These are phyloP conservation scores for Mycosarcoma maydis DNA, from an alignment of 1,284 basidiomycete genomes.

Conservation along the genomic window DNA sequence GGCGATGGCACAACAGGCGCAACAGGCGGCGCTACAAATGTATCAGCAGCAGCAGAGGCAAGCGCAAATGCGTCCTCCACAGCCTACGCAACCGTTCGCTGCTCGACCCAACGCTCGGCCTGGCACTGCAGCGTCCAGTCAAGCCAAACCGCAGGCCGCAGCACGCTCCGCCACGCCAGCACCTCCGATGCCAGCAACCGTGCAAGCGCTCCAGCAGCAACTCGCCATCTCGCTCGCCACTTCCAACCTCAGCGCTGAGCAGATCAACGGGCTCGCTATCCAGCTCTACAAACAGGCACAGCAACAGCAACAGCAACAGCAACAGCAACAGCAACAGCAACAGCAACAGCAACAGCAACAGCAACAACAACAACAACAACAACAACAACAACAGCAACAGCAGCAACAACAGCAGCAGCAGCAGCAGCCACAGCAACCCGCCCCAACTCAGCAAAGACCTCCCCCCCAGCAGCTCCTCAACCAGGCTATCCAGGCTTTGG, in stretches of 20 bases:
- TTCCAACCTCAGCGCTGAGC: slow-evolving; percentile 52
- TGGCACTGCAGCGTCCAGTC: too few relatives aligned
- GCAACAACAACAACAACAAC: too few relatives aligned
- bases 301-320: too few relatives aligned
- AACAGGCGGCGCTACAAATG: slow-evolving; percentile 31
- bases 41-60: slow-evolving; percentile 48
- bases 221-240: slow-evolving; percentile 53
- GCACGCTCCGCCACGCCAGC: too few relatives aligned
- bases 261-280: slow-evolving; percentile 57
- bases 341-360: too few relatives aligned
- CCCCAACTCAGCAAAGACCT: too few relatives aligned
- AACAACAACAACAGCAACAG: too few relatives aligned
- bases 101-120: slow-evolving; percentile 6
- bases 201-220: slow-evolving; percentile 60
- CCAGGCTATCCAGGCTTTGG: slow-evolving; percentile 41
- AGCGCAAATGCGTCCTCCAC: slow-evolving; percentile 33
- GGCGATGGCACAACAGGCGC: slow-evolving; percentile 24
- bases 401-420: not conserved
- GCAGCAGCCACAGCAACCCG: not conserved
- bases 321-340: too few relatives aligned
- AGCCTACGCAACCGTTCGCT: slow-evolving; percentile 11
- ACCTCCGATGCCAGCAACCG: slow-evolving; percentile 55
- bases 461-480: slow-evolving; percentile 40
- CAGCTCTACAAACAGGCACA: slow-evolving; percentile 60
- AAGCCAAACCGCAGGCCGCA: too few relatives aligned